Conservation (phyloP, 345 rosid species). For the Salix purpurea region DNA sequence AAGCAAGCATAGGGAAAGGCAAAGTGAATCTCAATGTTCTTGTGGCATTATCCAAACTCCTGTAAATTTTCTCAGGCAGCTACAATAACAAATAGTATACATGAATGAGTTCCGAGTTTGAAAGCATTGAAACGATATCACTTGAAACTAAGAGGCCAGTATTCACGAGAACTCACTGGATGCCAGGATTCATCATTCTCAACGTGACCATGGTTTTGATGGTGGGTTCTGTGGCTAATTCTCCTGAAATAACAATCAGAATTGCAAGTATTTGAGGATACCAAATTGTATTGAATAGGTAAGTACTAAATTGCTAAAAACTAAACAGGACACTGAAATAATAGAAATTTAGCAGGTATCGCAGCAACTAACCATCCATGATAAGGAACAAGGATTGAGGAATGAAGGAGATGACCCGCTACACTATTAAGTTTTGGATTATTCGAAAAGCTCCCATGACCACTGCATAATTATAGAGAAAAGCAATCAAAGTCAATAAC, state of each 20-base stretch:
- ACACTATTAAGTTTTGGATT: constrained; percentile 64
- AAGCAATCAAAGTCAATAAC: constrained; percentile 1
- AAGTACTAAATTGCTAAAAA: not conserved
- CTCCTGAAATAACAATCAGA: constrained; percentile 45
- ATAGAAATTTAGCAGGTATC: not conserved
- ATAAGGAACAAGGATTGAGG: constrained; percentile 86
- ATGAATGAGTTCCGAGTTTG: not conserved
- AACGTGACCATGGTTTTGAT: constrained; percentile 91
- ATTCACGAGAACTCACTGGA: constrained; percentile 43
- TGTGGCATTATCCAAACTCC: constrained; percentile 45
- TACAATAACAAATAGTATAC: constrained; percentile 19
- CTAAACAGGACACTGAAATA: not conserved
- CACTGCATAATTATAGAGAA: constrained; percentile 42
- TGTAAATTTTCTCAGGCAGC: constrained; percentile 73
- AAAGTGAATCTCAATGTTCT: constrained; percentile 58
- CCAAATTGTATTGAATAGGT: not conserved
- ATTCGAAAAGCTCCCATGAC: constrained; percentile 90
- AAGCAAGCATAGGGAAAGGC: constrained; percentile 91
- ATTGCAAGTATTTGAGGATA: not conserved
- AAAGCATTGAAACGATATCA: not conserved
- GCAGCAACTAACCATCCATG: constrained; percentile 76
- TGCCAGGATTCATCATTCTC: constrained; percentile 97
- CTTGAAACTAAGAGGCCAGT: not conserved
- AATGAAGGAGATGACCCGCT: constrained; percentile 81
- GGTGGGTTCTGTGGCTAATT: constrained; percentile 95